Base-by-base conservation (phyloP, 345 rosid species). In the Dimocarpus longan region DNA sequence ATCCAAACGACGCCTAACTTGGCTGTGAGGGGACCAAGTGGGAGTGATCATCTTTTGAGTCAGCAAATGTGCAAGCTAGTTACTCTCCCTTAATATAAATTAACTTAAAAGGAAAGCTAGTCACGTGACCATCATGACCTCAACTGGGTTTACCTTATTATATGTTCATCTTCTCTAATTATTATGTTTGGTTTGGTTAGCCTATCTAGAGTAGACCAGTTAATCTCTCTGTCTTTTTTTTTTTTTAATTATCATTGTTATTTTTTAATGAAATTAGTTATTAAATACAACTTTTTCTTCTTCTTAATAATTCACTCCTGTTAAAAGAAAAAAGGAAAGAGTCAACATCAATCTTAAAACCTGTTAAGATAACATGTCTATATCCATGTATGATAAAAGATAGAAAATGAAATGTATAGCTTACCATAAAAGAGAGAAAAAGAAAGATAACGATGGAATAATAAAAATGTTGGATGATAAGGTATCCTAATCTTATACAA, bases 101-200 rank as follows among this genome's bases (percentile, higher is more conserved):
- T 56, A 37, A 52, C 73, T 66, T 19, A 10, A 74, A 62, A 64
- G 19, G 75, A 42, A 40, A 63, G 57, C 77, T 39, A 70, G 82
- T 82, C 88, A 86, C 89, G 86, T 86, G 91, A 82, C 75, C 81
- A 67, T 82, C 85, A 81, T 85, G 85, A 83, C 84, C 80, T 54
- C 84, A 75, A 72, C 75, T 74, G 73, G 83, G 74, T 59, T 2
- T 68, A 8, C 75, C 44, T 2, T 65, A 24, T 57, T 6, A 40
- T 66, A n/a, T 18, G 43, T 48, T 59, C 56, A 6, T 37, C 60
- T 43, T 46, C 65, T 43, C 78, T 82, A 72, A 85, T 83, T 79
- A 81, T 85, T 87, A 68, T 72, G 81, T 78, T 79, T 71, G 70
- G 81, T 78, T 79, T 71, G 70, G 77, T 81, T 81, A 74, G 78